Conservation (phyloP, 495 filamentous ascomycete genomes). For the Neurospora sp. region DNA sequence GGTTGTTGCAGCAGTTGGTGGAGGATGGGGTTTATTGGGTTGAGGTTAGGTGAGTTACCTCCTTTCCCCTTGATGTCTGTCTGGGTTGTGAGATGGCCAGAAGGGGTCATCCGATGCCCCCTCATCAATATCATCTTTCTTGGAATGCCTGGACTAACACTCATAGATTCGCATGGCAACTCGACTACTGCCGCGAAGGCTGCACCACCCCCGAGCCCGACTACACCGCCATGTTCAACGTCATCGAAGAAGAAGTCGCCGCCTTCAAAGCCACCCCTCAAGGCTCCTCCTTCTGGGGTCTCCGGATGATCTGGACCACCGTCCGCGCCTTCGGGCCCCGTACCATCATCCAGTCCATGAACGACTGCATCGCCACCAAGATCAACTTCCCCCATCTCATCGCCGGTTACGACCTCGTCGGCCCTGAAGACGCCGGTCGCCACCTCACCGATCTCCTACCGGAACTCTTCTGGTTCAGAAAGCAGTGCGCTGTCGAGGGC, state of each 20-base stretch:
- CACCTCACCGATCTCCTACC: conserved; percentile 68
- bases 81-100: not conserved
- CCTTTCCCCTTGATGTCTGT: not conserved
- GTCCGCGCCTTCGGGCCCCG: conserved; percentile 52
- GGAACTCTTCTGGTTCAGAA: conserved; percentile 85
- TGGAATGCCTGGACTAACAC: not conserved
- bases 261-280: conserved; percentile 56
- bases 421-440: conserved; percentile 70
- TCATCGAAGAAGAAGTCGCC: conserved; percentile 70
- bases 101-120: not conserved
- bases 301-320: conserved; percentile 80
- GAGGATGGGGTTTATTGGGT: conserved; percentile 76
- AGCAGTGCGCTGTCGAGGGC: conserved; percentile 64
- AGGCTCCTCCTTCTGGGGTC: conserved; percentile 71
- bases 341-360: conserved; percentile 68
- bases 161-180: conserved; percentile 47
- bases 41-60: conserved; percentile 45
- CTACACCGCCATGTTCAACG: conserved; percentile 54
- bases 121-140: not conserved
- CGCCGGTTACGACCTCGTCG: conserved; percentile 81
- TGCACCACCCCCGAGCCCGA: conserved; percentile 49
- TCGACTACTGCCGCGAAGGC: conserved; percentile 50
- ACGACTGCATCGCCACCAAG: conserved; percentile 74
- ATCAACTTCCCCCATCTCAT: conserved; percentile 67
- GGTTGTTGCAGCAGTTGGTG: conserved; percentile 55